Percentiles rank a stretch among this genome's conserved stretches.
Evolutionary conservation across 164 flowering plant species (phyloP).

Genomic region (Malania oleifera): DNA sequence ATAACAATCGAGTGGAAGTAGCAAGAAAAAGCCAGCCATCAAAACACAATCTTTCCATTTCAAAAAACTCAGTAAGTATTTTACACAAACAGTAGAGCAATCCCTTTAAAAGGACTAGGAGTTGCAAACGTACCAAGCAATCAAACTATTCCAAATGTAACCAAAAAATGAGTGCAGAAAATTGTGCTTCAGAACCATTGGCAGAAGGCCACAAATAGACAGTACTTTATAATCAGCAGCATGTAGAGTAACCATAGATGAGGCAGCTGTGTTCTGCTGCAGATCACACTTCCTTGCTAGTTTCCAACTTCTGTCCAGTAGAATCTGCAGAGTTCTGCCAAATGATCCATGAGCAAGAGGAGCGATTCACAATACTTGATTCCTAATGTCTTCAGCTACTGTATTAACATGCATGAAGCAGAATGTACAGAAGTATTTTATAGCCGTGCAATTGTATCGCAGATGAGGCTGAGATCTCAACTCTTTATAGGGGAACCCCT

Average conservation of each 20-base stretch:
- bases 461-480: neutral
- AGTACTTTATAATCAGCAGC: neutral
- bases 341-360: no score
- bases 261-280: neutral
- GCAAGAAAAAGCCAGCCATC: neutral
- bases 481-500: conserved; percentile 9
- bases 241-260: neutral
- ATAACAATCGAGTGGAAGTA: no score
- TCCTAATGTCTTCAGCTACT: neutral
- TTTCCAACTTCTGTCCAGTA: no score
- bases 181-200: neutral
- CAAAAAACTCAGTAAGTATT: no score
- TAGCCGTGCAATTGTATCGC: neutral
- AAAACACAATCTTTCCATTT: neutral
- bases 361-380: neutral
- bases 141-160: neutral
- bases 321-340: no score
- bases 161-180: neutral
- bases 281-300: no score
- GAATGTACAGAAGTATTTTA: conserved; percentile 13
- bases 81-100: no score
- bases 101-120: neutral
- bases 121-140: neutral
- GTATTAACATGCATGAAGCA: neutral
- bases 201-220: neutral